These are phyloP conservation scores for Lophium mytilinum DNA, from an alignment of 495 filamentous ascomycete genomes.

Conservation along the genomic window DNA sequence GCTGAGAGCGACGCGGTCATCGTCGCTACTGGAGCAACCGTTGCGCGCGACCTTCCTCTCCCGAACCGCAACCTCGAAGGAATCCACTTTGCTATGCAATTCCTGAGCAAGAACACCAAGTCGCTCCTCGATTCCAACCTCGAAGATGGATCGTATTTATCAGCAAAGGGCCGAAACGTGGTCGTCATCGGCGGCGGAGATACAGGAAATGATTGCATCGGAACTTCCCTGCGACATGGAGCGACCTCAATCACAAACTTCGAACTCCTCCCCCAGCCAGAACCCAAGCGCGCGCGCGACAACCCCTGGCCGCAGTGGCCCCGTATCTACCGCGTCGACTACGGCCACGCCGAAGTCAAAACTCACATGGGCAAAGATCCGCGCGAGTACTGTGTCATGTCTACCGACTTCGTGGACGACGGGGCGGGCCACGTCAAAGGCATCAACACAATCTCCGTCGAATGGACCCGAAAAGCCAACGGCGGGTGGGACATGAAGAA, in stretches of 20 bases:
- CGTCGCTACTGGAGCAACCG: conserved; percentile 94
- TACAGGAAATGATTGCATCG: conserved; percentile 98
- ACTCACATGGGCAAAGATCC: conserved; percentile 97
- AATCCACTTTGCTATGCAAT: conserved; percentile 98
- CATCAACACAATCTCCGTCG: conserved; percentile 95
- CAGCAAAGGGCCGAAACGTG: conserved; percentile 93
- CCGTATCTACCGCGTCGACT: conserved; percentile 96
- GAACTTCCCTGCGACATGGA: conserved; percentile 94
- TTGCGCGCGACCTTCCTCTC: conserved; percentile 92
- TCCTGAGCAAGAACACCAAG: conserved; percentile 97
- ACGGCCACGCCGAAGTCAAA: conserved; percentile 93
- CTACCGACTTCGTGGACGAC: conserved; percentile 93
- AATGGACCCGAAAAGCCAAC: conserved; percentile 84
- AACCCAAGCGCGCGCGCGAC: conserved; percentile 85
- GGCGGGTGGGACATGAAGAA: conserved; percentile 99
- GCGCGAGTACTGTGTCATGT: conserved; percentile 98
- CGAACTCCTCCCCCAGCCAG: conserved; percentile 91
- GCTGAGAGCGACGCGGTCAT: conserved; percentile 75
- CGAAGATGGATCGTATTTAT: conserved; percentile 82
- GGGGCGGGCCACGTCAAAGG: conserved; percentile 84
- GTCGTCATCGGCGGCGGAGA: conserved; percentile 98
- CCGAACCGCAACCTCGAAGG: conserved; percentile 84
- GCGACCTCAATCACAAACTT: conserved; percentile 97
- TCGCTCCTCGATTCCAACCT: conserved; percentile 91
- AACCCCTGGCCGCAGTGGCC: conserved; percentile 99